These are phyloP conservation scores for Pseudogymnoascus sp. DNA, from an alignment of 2,329 filamentous ascomycete genomes.

Conservation along the genomic window DNA sequence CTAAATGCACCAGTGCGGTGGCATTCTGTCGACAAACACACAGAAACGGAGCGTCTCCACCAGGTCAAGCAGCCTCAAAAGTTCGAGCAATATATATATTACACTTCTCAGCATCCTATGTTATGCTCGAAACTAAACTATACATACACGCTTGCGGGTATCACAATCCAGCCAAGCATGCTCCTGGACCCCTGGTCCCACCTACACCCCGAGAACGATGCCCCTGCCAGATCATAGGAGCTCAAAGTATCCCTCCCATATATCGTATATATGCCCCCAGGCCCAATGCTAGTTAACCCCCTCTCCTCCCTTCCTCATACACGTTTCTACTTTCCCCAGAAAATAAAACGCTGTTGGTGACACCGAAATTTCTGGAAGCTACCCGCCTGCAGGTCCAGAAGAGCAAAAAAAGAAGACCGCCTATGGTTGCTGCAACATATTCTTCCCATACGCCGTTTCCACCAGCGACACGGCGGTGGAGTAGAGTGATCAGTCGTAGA, in stretches of 20 bases:
- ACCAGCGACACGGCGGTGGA: background rate
- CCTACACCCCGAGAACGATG: background rate
- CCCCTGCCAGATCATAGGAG: background rate
- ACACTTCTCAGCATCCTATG: background rate
- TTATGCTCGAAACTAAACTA: background rate
- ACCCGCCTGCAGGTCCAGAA: background rate
- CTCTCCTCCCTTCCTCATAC: background rate
- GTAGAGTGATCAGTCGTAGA: background rate
- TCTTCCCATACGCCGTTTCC: background rate
- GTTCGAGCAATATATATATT: slow-evolving; percentile 1
- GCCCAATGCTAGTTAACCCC: background rate
- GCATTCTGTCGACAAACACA: background rate
- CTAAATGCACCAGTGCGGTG: background rate
- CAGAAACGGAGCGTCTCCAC: background rate
- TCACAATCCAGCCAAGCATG: background rate
- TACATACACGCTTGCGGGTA: background rate
- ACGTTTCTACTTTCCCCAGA: background rate
- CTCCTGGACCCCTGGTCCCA: background rate
- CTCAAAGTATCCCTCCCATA: background rate
- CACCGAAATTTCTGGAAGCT: background rate
- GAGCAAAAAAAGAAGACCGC: background rate
- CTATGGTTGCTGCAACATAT: background rate
- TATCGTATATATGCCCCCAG: background rate
- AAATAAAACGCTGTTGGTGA: background rate
- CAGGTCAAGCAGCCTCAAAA: background rate